These are phyloP conservation scores for Ilex aquifolium DNA, from an alignment of 257 asterid species.

Conservation along the genomic window DNA sequence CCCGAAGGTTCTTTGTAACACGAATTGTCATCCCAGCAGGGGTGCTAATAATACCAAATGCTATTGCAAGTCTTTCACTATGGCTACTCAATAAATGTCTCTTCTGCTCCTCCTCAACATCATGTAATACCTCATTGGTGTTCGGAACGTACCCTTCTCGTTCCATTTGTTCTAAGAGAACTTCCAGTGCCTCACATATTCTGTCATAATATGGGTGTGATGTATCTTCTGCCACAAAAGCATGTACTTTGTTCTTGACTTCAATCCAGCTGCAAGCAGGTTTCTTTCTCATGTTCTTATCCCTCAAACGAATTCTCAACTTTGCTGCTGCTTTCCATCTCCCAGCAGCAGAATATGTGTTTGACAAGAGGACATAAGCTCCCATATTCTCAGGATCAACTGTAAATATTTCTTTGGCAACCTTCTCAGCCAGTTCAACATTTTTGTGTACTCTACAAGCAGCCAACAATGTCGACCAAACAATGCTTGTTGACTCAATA, in stretches of 20 bases:
- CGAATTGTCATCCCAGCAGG: slow-evolving; percentile 53
- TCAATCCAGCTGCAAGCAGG: slow-evolving; percentile 89
- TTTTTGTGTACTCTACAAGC: slow-evolving; percentile 86
- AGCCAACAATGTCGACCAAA: slow-evolving; percentile 76
- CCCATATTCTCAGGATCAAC: slow-evolving; percentile 52
- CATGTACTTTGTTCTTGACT: slow-evolving; percentile 56
- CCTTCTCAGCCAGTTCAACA: slow-evolving; percentile 74
- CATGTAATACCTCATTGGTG: slow-evolving; percentile 42
- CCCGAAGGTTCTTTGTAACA: slow-evolving; percentile 59
- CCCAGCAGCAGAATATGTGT: slow-evolving; percentile 62
- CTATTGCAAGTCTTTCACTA: slow-evolving; percentile 57
- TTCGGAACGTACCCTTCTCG: slow-evolving; percentile 51
- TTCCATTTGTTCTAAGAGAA: slow-evolving; percentile 44
- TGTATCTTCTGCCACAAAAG: slow-evolving; percentile 61
- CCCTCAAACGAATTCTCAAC: slow-evolving; percentile 47
- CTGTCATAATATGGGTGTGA: slow-evolving; percentile 49
- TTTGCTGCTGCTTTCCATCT: slow-evolving; percentile 75
- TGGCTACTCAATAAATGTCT: slow-evolving; percentile 32
- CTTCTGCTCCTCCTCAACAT: slow-evolving; percentile 66
- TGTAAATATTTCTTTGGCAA: slow-evolving; percentile 48
- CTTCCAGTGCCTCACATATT: slow-evolving; percentile 39
- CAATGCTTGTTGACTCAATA: slow-evolving; percentile 52
- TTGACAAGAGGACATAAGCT: slow-evolving; percentile 57
- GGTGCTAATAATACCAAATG: slow-evolving; percentile 47
- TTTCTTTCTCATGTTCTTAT: slow-evolving; percentile 56